Evolutionary conservation across 176 grass and related monocot genomes (phyloP).

Genomic region (Phoenix roebelenii): DNA sequence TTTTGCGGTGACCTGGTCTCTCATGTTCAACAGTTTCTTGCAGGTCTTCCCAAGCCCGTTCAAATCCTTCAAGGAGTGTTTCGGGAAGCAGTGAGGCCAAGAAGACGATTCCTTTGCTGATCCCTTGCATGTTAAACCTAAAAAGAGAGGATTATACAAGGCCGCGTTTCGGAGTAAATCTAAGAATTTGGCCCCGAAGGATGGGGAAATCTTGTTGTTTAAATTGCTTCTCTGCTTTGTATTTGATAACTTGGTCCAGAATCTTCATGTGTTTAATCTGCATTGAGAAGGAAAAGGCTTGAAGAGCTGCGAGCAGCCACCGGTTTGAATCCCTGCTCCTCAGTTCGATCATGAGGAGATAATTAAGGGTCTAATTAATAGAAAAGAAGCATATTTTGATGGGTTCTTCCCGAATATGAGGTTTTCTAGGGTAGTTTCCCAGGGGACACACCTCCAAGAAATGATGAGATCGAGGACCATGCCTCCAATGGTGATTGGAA

Average conservation of each 20-base stretch:
- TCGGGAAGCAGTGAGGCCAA: slow-evolving; percentile 24
- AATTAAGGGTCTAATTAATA: slow-evolving; percentile 46
- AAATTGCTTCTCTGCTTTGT: slow-evolving; percentile 70
- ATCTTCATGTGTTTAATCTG: slow-evolving; percentile 36
- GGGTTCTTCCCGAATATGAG: slow-evolving; percentile 62
- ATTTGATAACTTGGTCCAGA: slow-evolving; percentile 53
- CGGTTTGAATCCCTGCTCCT: background rate
- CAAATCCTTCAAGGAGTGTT: slow-evolving; percentile 54
- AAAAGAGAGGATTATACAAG: background rate
- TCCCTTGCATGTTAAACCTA: background rate
- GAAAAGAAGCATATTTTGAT: slow-evolving; percentile 71
- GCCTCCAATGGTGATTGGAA: slow-evolving; percentile 7
- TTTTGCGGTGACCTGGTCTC: slow-evolving; percentile 37
- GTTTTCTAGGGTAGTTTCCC: slow-evolving; percentile 60
- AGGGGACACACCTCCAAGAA: slow-evolving; percentile 19
- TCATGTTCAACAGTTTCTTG: slow-evolving; percentile 38
- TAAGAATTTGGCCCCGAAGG: slow-evolving; percentile 1
- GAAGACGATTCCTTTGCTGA: slow-evolving; percentile 4
- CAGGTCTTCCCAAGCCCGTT: slow-evolving; percentile 49
- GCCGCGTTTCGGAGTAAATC: slow-evolving; percentile 20
- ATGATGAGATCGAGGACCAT: slow-evolving; percentile 23
- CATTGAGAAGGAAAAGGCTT: slow-evolving; percentile 29
- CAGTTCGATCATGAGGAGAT: slow-evolving; percentile 28
- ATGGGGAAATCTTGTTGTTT: slow-evolving; percentile 20
- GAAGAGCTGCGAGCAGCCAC: slow-evolving; percentile 15